These are phyloP conservation scores for Styphnolobium japonicum DNA, from an alignment of 306 rosid species.

Conservation along the genomic window DNA sequence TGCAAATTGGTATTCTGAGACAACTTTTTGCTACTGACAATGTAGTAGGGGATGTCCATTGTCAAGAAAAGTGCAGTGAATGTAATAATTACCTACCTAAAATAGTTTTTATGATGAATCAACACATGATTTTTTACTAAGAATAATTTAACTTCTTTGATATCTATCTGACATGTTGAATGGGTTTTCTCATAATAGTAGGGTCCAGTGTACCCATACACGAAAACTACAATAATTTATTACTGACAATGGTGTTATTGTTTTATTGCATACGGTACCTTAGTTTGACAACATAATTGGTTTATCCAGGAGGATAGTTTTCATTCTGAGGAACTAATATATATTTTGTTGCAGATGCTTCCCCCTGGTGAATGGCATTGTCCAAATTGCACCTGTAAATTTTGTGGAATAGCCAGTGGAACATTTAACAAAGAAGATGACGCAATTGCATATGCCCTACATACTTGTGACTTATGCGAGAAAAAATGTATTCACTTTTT, in stretches of 20 bases:
- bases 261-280: background rate
- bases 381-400: conserved; percentile 84
- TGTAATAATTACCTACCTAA: background rate
- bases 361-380: conserved; percentile 94
- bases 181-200: background rate
- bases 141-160: background rate
- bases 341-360: conserved; percentile 61
- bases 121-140: background rate
- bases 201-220: background rate
- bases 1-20: background rate
- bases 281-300: background rate
- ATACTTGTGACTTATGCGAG: conserved; percentile 60
- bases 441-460: conserved; percentile 28
- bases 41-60: background rate
- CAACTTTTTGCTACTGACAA: background rate
- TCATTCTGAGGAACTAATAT: background rate
- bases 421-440: conserved; percentile 40
- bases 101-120: background rate
- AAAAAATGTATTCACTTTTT: conserved; percentile 62
- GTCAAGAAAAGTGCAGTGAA: background rate
- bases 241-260: background rate
- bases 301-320: background rate
- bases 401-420: conserved; percentile 59
- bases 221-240: background rate
- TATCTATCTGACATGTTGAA: background rate